phyloP scores from a whole-genome alignment of 2,329 filamentous ascomycete species.

The Zasmidium angulare region DNA sequence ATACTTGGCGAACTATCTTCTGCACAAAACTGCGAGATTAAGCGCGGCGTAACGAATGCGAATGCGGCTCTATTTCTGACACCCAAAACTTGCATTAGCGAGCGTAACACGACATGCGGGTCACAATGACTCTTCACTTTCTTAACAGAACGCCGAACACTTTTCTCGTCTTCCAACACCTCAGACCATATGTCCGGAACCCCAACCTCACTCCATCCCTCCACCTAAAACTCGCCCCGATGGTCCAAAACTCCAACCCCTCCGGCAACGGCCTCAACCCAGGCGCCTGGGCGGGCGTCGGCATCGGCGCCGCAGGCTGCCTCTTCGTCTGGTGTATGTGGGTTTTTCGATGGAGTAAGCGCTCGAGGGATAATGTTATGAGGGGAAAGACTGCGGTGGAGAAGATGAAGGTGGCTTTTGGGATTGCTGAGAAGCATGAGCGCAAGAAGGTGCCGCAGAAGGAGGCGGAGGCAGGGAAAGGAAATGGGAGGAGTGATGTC shows the following conservation, averaged over 20 bases:
- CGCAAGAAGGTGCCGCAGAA: neutral
- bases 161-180: no score
- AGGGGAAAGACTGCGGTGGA: neutral
- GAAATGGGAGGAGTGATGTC: neutral
- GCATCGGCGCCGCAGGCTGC: neutral
- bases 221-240: no score
- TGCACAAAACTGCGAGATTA: no score
- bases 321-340: neutral
- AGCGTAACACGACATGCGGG: no score
- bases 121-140: no score
- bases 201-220: no score
- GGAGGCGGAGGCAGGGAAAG: neutral
- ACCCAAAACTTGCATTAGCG: no score
- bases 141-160: no score
- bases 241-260: neutral
- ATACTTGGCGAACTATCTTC: no score
- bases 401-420: neutral
- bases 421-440: neutral
- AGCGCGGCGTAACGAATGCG: no score
- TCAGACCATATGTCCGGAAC: no score
- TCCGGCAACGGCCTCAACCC: neutral
- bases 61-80: no score
- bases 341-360: neutral
- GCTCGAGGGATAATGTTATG: neutral
- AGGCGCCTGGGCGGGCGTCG: neutral